Evolutionary conservation across 495 filamentous ascomycete species (phyloP).

Genomic region (Xylaria curta): DNA sequence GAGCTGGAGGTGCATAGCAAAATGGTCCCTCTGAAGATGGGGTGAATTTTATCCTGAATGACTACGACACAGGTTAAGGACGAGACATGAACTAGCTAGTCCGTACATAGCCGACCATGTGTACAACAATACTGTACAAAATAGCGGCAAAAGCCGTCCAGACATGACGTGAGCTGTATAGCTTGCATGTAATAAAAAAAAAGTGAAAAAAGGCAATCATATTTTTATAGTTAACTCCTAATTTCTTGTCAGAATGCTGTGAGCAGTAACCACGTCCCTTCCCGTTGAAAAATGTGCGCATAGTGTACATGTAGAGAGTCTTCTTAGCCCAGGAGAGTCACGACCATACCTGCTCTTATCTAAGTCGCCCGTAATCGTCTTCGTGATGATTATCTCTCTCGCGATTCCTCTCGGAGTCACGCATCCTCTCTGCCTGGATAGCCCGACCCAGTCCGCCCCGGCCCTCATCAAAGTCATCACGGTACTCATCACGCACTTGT

Average conservation of each 20-base stretch:
- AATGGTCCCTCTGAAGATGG: background rate
- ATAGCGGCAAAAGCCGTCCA: background rate
- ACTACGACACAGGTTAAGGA: background rate
- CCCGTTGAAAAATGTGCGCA: background rate
- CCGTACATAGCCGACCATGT: conserved; percentile 12
- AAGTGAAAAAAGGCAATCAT: background rate
- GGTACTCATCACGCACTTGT: conserved; percentile 96
- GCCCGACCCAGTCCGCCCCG: conserved; percentile 78
- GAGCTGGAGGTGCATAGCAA: conserved; percentile 1
- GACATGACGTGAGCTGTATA: conserved; percentile 8
- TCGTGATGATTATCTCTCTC: conserved; percentile 48
- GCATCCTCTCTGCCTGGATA: conserved; percentile 66
- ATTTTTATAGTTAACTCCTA: conserved; percentile 9
- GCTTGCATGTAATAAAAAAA: conserved; percentile 8
- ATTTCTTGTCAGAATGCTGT: background rate
- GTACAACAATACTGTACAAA: conserved; percentile 29
- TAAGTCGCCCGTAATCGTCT: conserved; percentile 54
- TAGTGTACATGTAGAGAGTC: conserved; percentile 12
- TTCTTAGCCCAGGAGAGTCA: background rate
- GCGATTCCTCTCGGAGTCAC: conserved; percentile 56
- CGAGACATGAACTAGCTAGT: background rate
- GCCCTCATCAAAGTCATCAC: conserved; percentile 94
- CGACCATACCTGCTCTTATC: conserved; percentile 39
- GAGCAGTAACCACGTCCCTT: background rate
- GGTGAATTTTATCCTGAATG: background rate